A percentile compares a stretch with the other conserved stretches of the same genome.
These are phyloP conservation scores for Oryza australiensis DNA, from an alignment of 176 grass and related monocot species.

Conservation along the genomic window DNA sequence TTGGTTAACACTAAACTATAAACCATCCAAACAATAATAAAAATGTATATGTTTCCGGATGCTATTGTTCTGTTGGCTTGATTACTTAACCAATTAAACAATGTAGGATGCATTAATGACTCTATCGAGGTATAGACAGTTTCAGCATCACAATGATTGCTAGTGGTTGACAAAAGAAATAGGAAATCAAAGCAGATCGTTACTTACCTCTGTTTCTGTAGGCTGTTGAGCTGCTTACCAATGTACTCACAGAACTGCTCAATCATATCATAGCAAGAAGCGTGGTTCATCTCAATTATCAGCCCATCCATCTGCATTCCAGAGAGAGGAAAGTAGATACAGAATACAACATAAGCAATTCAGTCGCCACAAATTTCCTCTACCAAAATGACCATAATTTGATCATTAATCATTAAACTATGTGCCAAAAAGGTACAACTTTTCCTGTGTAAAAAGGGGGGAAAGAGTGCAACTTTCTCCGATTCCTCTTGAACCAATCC, in stretches of 20 bases:
- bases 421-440: not conserved
- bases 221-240: slow-evolving; percentile 60
- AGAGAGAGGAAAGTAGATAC: not conserved
- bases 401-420: not conserved
- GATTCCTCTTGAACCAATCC: not conserved
- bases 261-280: slow-evolving; percentile 77
- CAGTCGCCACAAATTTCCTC: not conserved
- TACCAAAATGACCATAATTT: slow-evolving; percentile 8
- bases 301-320: slow-evolving; percentile 69
- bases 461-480: not conserved
- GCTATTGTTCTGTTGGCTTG: not conserved
- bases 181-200: not conserved
- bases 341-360: not conserved
- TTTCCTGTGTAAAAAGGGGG: not conserved
- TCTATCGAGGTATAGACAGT: not conserved
- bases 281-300: slow-evolving; percentile 68
- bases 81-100: not conserved
- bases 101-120: not conserved
- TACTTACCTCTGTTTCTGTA: slow-evolving; percentile 74
- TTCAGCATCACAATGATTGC: slow-evolving; percentile 1
- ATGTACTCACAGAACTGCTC: slow-evolving; percentile 64
- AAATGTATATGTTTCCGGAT: not conserved
- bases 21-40: not conserved
- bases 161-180: slow-evolving; percentile 5
- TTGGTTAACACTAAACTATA: slow-evolving; percentile 3